phyloP scores from a whole-genome alignment of 2,329 filamentous ascomycete genomes.

The Trichoderma sp. region DNA sequence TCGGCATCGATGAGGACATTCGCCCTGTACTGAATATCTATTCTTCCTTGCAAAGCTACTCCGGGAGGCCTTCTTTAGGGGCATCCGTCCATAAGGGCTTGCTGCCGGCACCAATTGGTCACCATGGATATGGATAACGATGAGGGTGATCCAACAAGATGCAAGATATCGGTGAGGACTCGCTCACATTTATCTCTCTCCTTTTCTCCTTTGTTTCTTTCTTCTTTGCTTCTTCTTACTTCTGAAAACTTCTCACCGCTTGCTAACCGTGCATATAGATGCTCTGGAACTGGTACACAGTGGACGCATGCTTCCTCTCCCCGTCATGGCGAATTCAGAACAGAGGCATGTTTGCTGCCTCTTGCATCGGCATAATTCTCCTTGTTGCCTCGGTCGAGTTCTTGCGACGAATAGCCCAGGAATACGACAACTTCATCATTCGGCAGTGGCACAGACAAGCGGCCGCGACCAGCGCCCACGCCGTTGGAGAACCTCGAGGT shows the following conservation, averaged over 20 bases:
- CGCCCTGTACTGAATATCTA: neutral
- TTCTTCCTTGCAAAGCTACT: neutral
- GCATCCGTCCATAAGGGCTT: neutral
- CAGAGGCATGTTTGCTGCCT: slow-evolving; percentile 72
- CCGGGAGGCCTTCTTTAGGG: neutral
- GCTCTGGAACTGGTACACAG: slow-evolving; percentile 77
- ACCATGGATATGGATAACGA: neutral
- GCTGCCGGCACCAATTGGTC: neutral
- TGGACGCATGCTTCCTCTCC: slow-evolving; percentile 72
- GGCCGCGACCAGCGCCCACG: neutral
- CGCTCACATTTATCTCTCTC: no score
- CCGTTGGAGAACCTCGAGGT: neutral
- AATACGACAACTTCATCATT: neutral
- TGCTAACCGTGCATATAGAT: slow-evolving; percentile 52
- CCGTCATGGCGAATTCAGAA: slow-evolving; percentile 70
- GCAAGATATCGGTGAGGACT: neutral
- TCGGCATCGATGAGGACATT: neutral
- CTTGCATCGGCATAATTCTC: slow-evolving; percentile 74
- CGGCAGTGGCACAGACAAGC: neutral
- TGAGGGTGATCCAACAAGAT: neutral
- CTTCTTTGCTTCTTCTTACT: no score
- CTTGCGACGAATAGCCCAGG: neutral
- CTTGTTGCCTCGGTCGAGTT: slow-evolving; percentile 58
- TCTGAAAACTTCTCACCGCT: neutral
- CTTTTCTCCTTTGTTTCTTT: no score